phyloP scores from a whole-genome alignment of 768 basidiomycete genomes.

The Rubroboletus satanas region DNA sequence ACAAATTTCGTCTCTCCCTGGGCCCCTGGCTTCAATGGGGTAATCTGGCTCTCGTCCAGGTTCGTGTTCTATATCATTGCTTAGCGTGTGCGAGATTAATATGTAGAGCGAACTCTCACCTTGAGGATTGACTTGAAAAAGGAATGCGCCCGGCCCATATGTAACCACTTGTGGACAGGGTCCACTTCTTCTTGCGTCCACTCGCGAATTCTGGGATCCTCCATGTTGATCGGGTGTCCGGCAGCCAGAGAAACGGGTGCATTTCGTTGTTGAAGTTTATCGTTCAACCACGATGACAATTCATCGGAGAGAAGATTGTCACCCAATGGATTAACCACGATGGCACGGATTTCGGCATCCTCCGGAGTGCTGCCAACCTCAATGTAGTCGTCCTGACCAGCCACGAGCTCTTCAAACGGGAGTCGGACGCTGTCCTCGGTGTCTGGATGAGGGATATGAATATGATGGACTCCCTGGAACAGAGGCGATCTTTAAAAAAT shows the following conservation, averaged over 20 bases:
- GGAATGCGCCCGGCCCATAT: slow-evolving; percentile 27
- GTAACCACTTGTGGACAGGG: slow-evolving; percentile 36
- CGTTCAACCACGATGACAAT: slow-evolving; percentile 28
- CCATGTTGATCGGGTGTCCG: slow-evolving; percentile 25
- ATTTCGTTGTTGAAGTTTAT: slow-evolving; percentile 24
- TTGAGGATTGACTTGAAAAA: slow-evolving; percentile 27
- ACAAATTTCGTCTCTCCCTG: slow-evolving; percentile 14
- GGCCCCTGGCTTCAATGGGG: slow-evolving; percentile 6
- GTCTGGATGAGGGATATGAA: slow-evolving; percentile 26
- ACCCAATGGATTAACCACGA: slow-evolving; percentile 17
- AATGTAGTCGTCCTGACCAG: slow-evolving; percentile 23
- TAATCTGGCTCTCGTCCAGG: slow-evolving; percentile 12
- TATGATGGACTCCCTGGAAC: slow-evolving; percentile 24
- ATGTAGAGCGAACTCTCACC: slow-evolving; percentile 10
- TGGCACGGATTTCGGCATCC: slow-evolving; percentile 15
- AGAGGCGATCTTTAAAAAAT: not conserved
- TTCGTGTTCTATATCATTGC: slow-evolving; percentile 14
- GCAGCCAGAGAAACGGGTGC: slow-evolving; percentile 19
- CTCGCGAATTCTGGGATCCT: slow-evolving; percentile 39
- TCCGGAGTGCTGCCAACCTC: slow-evolving; percentile 9
- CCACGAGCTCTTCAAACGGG: slow-evolving; percentile 23
- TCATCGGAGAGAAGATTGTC: slow-evolving; percentile 35
- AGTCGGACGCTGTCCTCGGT: slow-evolving; percentile 13
- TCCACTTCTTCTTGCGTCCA: slow-evolving; percentile 37
- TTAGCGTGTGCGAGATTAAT: not conserved